Evolutionary conservation across 2,329 filamentous ascomycete species (phyloP).

Genomic region (Monosporascus sp.): DNA sequence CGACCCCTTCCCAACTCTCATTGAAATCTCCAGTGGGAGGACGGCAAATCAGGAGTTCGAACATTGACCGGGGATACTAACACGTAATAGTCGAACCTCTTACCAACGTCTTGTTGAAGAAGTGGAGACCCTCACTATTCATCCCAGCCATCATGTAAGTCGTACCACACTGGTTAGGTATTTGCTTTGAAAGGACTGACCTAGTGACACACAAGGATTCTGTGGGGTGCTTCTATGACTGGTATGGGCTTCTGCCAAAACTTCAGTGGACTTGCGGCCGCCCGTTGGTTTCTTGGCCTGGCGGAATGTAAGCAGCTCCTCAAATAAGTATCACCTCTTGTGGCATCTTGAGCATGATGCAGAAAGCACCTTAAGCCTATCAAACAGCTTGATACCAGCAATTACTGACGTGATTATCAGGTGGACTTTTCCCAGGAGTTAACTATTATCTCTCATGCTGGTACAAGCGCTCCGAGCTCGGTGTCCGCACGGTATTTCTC

Average conservation of each 20-base stretch:
- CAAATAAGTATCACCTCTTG: too few relatives aligned
- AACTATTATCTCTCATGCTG: constrained; percentile 80
- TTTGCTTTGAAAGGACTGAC: constrained; percentile 14
- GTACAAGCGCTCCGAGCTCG: constrained; percentile 79
- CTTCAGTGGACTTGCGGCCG: constrained; percentile 60
- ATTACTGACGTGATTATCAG: constrained; percentile 16
- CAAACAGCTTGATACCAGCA: too few relatives aligned
- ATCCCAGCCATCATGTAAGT: constrained; percentile 75
- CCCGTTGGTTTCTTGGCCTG: constrained; percentile 66
- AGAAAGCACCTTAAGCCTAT: too few relatives aligned
- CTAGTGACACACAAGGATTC: constrained; percentile 34
- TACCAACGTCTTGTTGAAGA: constrained; percentile 77
- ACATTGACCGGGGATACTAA: not conserved
- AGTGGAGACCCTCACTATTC: constrained; percentile 69
- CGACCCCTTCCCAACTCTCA: too few relatives aligned
- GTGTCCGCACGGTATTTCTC: constrained; percentile 53
- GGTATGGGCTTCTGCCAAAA: constrained; percentile 62
- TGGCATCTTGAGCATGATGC: too few relatives aligned
- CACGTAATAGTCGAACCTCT: constrained; percentile 55
- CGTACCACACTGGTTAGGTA: constrained; percentile 1
- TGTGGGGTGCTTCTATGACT: constrained; percentile 65
- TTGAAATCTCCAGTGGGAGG: too few relatives aligned
- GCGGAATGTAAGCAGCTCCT: constrained; percentile 40
- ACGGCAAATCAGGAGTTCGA: not conserved
- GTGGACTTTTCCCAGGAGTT: constrained; percentile 70